Evolutionary conservation across 192 early-diverging fungal genomes (phyloP).

Genomic region (Mortierella claussenii): DNA sequence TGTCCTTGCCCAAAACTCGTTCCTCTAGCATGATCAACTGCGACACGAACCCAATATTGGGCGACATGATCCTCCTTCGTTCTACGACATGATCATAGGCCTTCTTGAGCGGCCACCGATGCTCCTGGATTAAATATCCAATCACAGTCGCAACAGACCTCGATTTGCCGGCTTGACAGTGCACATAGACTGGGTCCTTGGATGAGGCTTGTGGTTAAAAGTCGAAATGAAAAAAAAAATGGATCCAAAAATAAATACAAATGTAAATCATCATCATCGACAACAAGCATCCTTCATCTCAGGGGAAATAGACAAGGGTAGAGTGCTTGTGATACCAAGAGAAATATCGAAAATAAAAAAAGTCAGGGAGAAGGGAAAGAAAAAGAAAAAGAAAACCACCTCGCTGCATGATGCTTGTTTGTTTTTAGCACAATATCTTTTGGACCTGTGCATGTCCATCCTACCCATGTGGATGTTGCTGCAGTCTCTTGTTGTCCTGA

Average conservation of each 20-base stretch:
- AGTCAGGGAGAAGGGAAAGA: too few relatives aligned
- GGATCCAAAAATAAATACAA: constrained; percentile 8
- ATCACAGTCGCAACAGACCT: constrained; percentile 76
- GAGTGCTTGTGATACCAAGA: too few relatives aligned
- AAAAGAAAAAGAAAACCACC: too few relatives aligned
- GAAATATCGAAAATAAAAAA: too few relatives aligned
- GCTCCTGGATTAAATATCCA: constrained; percentile 70
- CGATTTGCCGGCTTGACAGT: constrained; percentile 81
- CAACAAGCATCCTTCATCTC: too few relatives aligned
- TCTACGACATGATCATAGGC: constrained; percentile 76
- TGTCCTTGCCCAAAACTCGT: constrained; percentile 58
- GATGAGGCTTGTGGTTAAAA: constrained; percentile 34
- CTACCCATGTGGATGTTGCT: too few relatives aligned
- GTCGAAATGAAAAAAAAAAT: constrained; percentile 17
- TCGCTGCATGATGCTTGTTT: too few relatives aligned
- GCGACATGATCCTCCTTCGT: constrained; percentile 72
- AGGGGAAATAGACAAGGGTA: too few relatives aligned
- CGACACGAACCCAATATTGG: constrained; percentile 82
- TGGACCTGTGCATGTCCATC: too few relatives aligned
- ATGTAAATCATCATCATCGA: too few relatives aligned
- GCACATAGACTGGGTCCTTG: constrained; percentile 70
- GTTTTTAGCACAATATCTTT: too few relatives aligned
- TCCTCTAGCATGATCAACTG: constrained; percentile 75
- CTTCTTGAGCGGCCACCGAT: constrained; percentile 68
- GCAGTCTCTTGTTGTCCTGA: too few relatives aligned